These are phyloP conservation scores for Ampelomyces quisqualis DNA, from an alignment of 2,329 filamentous ascomycete species.

Conservation along the genomic window DNA sequence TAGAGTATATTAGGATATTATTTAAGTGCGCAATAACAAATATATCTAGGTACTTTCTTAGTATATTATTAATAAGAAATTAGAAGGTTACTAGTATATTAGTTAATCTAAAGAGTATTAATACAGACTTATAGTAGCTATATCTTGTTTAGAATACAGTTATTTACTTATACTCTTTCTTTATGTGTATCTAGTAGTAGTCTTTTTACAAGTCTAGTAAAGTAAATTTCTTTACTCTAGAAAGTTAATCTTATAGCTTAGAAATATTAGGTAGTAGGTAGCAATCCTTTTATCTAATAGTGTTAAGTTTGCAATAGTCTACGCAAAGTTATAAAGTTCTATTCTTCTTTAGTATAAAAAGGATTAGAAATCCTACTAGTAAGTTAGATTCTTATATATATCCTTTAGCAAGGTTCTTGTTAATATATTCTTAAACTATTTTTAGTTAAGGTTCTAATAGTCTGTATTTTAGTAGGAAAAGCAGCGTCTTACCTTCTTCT, in stretches of 20 bases:
- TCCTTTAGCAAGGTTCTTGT: slow-evolving; percentile 1
- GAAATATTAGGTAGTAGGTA: slow-evolving; percentile 11
- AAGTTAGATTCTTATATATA: slow-evolving; percentile 4
- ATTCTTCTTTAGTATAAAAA: slow-evolving; percentile 6
- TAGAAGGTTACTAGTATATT: slow-evolving; percentile 5
- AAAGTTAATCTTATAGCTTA: slow-evolving; percentile 8
- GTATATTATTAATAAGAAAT: slow-evolving; percentile 7
- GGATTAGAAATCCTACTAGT: slow-evolving; percentile 1
- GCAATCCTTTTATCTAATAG: slow-evolving; percentile 10
- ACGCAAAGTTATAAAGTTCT: slow-evolving; percentile 5
- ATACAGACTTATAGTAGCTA: slow-evolving; percentile 7
- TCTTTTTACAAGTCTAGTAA: slow-evolving; percentile 9
- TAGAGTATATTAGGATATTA: background rate
- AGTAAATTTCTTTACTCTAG: slow-evolving; percentile 7
- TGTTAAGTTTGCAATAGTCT: slow-evolving; percentile 5
- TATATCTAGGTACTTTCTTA: background rate
- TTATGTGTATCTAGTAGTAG: slow-evolving; percentile 10
- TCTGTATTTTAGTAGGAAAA: slow-evolving; percentile 1
- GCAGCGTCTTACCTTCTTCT: slow-evolving; percentile 1
- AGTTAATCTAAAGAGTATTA: slow-evolving; percentile 7
- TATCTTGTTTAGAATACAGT: slow-evolving; percentile 7
- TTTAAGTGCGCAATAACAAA: background rate
- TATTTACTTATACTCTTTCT: slow-evolving; percentile 10
- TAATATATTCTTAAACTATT: slow-evolving; percentile 3
- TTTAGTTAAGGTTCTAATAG: slow-evolving; percentile 2